A percentile compares a stretch with the other conserved stretches of the same genome.
Evolutionary conservation across 768 basidiomycete species (phyloP).

Genomic region (Asterophora lycoperdoides): DNA sequence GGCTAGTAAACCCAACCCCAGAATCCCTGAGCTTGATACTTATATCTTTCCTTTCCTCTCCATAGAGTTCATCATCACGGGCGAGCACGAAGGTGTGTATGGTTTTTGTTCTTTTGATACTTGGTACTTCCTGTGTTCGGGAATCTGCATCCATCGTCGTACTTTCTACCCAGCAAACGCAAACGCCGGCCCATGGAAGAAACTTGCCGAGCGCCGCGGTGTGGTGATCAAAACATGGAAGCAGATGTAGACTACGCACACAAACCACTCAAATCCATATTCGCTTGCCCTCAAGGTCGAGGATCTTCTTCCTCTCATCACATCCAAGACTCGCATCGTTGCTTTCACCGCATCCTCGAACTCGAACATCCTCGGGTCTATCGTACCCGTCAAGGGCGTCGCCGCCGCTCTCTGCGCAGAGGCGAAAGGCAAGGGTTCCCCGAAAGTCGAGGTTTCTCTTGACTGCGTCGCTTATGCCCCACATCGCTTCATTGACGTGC

Average conservation of each 20-base stretch:
- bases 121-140: not conserved
- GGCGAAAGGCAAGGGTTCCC: constrained; percentile 48
- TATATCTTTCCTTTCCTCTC: too few relatives aligned
- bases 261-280: constrained; percentile 58
- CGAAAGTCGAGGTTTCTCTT: constrained; percentile 61
- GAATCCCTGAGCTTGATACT: too few relatives aligned
- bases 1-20: too few relatives aligned
- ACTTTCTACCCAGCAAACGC: constrained; percentile 38
- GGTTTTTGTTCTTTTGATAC: too few relatives aligned
- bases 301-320: constrained; percentile 59
- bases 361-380: constrained; percentile 70
- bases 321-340: constrained; percentile 62
- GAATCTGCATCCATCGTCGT: not conserved
- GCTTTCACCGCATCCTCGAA: constrained; percentile 76
- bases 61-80: constrained; percentile 78
- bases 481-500: constrained; percentile 66
- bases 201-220: constrained; percentile 55
- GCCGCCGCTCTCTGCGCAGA: constrained; percentile 46
- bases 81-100: constrained; percentile 69
- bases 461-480: constrained; percentile 82
- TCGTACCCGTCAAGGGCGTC: constrained; percentile 57
- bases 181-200: constrained; percentile 75
- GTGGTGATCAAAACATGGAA: constrained; percentile 59
- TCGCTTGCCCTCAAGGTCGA: constrained; percentile 51
- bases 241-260: constrained; percentile 39